phyloP scores from a whole-genome alignment of 2,329 filamentous ascomycete species.

The Xylariaceae sp. region DNA sequence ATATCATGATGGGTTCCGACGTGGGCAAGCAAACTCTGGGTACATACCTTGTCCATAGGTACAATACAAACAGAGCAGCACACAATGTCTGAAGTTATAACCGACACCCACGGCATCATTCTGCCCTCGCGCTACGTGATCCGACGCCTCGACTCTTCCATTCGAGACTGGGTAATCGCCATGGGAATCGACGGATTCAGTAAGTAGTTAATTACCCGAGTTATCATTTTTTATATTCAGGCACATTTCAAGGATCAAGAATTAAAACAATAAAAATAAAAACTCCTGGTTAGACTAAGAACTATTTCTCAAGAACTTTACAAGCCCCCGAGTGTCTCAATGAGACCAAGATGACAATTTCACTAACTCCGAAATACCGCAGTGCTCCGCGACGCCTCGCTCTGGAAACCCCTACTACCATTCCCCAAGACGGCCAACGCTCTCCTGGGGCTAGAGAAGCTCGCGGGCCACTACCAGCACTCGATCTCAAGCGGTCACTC shows the following conservation, averaged over 20 bases:
- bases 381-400: constrained; percentile 15
- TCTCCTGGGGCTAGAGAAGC: constrained; percentile 1
- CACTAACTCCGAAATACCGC: too few relatives aligned
- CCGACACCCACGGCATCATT: constrained; percentile 16
- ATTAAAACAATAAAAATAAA: background rate
- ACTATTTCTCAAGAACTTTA: too few relatives aligned
- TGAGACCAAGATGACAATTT: too few relatives aligned
- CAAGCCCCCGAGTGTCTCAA: too few relatives aligned
- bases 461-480: constrained; percentile 31
- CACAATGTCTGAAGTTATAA: constrained; percentile 16
- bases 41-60: too few relatives aligned
- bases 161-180: constrained; percentile 14
- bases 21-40: too few relatives aligned
- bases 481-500: constrained; percentile 23
- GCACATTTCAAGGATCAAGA: background rate
- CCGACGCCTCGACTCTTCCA: constrained; percentile 8
- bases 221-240: background rate
- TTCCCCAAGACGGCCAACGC: constrained; percentile 16
- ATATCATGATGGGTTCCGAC: too few relatives aligned
- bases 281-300: too few relatives aligned
- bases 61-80: too few relatives aligned
- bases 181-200: constrained; percentile 24
- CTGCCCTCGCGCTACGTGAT: constrained; percentile 16
- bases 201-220: background rate
- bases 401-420: constrained; percentile 19